Conservation (phyloP, 2,329 filamentous ascomycete genomes). For the Penicillium verrucosum region DNA sequence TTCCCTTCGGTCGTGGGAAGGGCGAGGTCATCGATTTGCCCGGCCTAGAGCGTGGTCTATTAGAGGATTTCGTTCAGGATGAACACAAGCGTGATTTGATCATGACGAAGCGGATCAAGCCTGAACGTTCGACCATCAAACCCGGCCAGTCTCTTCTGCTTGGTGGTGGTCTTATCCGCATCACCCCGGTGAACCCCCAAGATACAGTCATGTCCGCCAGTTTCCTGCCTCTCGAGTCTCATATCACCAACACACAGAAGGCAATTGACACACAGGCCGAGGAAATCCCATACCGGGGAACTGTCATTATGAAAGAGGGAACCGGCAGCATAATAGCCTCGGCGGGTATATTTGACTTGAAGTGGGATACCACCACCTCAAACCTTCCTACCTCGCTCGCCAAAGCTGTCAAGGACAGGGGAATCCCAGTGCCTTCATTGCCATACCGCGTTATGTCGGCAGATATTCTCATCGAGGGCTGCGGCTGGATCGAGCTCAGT, state of each 20-base stretch:
- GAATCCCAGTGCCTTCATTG: slow-evolving; percentile 50
- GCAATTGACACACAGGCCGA: slow-evolving; percentile 70
- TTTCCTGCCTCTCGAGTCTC: slow-evolving; percentile 74
- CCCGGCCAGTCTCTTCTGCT: slow-evolving; percentile 77
- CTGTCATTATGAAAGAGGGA: slow-evolving; percentile 61
- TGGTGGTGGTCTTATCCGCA: slow-evolving; percentile 79
- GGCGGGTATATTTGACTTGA: slow-evolving; percentile 72
- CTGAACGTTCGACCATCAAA: slow-evolving; percentile 70
- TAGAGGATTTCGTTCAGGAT: slow-evolving; percentile 68
- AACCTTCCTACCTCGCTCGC: slow-evolving; percentile 71
- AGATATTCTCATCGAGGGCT: slow-evolving; percentile 86
- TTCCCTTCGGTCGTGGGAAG: slow-evolving; percentile 79
- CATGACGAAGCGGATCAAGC: slow-evolving; percentile 73
- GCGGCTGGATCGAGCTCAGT: slow-evolving; percentile 87
- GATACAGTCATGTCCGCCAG: slow-evolving; percentile 74
- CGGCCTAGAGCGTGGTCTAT: slow-evolving; percentile 70
- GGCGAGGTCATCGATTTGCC: slow-evolving; percentile 94
- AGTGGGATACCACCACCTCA: slow-evolving; percentile 77
- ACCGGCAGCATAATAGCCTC: slow-evolving; percentile 58
- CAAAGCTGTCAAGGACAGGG: slow-evolving; percentile 63
- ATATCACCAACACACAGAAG: slow-evolving; percentile 77
- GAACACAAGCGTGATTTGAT: slow-evolving; percentile 65
- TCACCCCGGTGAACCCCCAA: slow-evolving; percentile 69
- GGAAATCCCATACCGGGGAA: slow-evolving; percentile 56
- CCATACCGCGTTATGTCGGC: slow-evolving; percentile 76